These are phyloP conservation scores for Phytophthora citricola DNA, from an alignment of 352 stramenopile genomes.

Conservation along the genomic window DNA sequence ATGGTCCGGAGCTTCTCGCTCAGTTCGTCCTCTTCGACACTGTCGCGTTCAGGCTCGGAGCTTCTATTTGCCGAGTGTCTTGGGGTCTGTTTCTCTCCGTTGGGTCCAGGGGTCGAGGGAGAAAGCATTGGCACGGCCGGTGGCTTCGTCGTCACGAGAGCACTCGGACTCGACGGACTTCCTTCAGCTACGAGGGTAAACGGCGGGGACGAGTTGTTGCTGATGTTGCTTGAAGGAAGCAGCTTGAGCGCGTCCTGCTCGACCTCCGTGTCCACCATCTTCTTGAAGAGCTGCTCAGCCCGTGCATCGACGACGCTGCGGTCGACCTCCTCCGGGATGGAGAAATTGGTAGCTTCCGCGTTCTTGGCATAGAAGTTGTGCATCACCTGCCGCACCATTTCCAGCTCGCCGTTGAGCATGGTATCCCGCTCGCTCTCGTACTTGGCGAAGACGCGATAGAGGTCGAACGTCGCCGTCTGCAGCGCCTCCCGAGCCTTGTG, in stretches of 20 bases:
- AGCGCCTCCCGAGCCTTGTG: conserved; percentile 49
- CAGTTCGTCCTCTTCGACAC: conserved; percentile 58
- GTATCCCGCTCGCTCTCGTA: conserved; percentile 79
- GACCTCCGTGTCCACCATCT: conserved; percentile 63
- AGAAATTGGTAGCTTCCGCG: conserved; percentile 70
- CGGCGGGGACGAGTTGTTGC: conserved; percentile 8
- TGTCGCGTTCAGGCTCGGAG: conserved; percentile 35
- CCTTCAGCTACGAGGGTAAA: conserved; percentile 9
- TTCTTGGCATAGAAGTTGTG: conserved; percentile 82
- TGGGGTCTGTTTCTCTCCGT: conserved; percentile 20
- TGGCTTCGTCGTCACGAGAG: conserved; percentile 17
- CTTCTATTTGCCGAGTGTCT: conserved; percentile 10
- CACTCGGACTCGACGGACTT: conserved; percentile 10
- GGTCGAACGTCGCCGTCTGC: conserved; percentile 60
- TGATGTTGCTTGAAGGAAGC: conserved; percentile 16
- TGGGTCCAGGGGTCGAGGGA: neutral
- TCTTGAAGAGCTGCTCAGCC: conserved; percentile 64
- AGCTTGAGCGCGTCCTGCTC: conserved; percentile 45
- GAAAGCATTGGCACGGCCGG: conserved; percentile 9
- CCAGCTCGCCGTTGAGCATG: conserved; percentile 80
- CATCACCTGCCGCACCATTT: conserved; percentile 86
- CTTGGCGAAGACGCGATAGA: conserved; percentile 82
- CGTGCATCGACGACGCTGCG: conserved; percentile 52
- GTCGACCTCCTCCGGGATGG: conserved; percentile 64
- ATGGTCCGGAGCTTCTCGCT: conserved; percentile 73